phyloP scores from a whole-genome alignment of 257 asterid species.

The Solanum bulbocastanum region DNA sequence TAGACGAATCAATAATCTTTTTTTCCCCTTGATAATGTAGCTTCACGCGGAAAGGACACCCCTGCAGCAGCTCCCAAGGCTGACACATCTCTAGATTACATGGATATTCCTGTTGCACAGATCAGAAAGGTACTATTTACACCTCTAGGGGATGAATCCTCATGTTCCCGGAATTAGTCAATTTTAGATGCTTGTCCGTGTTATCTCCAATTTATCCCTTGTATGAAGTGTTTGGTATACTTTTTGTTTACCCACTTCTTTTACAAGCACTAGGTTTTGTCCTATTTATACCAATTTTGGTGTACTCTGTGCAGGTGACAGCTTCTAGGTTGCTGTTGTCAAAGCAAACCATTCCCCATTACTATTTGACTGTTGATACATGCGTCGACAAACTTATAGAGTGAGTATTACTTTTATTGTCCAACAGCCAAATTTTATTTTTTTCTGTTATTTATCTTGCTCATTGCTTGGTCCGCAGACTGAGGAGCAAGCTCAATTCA shows the following conservation, averaged over 20 bases:
- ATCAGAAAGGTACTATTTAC: conserved; percentile 70
- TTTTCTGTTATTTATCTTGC: conserved; percentile 4
- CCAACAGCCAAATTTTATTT: background rate
- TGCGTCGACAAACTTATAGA: conserved; percentile 94
- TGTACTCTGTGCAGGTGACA: conserved; percentile 50
- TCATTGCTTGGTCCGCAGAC: conserved; percentile 31
- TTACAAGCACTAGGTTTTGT: background rate
- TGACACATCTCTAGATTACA: conserved; percentile 53
- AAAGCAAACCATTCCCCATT: conserved; percentile 95
- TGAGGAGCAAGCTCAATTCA: conserved; percentile 70
- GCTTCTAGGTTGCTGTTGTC: conserved; percentile 82
- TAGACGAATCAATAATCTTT: conserved; percentile 4
- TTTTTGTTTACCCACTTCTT: background rate
- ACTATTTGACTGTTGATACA: conserved; percentile 88
- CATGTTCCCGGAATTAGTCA: background rate
- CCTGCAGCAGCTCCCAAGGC: conserved; percentile 49
- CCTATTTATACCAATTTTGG: conserved; percentile 4
- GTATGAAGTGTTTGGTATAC: background rate
- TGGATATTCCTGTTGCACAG: conserved; percentile 79
- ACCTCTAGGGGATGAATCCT: background rate
- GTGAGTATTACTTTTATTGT: conserved; percentile 38
- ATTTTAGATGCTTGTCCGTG: background rate
- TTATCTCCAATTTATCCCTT: background rate
- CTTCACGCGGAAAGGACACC: conserved; percentile 65
- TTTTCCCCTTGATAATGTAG: conserved; percentile 33